phyloP scores from a whole-genome alignment of 192 early-diverging fungal genomes.

The Backusella mclennaniae region DNA sequence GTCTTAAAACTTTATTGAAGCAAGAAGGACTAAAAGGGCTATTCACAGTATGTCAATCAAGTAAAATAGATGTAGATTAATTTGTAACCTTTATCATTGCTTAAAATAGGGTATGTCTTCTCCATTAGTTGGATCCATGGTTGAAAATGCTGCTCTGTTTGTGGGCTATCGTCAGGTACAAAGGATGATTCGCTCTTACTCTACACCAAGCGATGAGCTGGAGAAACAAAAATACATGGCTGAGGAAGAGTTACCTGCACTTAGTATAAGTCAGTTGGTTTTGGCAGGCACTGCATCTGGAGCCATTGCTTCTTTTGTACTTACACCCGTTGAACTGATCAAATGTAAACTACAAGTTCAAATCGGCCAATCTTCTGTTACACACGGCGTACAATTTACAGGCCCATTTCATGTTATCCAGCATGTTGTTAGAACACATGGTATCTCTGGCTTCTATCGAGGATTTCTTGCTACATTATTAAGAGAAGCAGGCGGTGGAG shows the following conservation, averaged over 20 bases:
- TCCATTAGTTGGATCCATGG: conserved; percentile 90
- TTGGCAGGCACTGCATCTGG: conserved; percentile 85
- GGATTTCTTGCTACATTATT: conserved; percentile 84
- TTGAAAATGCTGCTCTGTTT: conserved; percentile 92
- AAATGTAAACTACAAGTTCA: conserved; percentile 98
- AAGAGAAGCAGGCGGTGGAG: conserved; percentile 89
- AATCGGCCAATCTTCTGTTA: conserved; percentile 40
- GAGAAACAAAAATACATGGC: not conserved
- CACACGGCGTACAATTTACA: conserved; percentile 25
- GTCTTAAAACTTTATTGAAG: conserved; percentile 69
- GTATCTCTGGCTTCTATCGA: conserved; percentile 67
- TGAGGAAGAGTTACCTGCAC: conserved; percentile 37
- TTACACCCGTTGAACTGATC: conserved; percentile 95
- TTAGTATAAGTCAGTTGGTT: conserved; percentile 69
- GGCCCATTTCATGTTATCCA: conserved; percentile 54
- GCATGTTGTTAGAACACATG: conserved; percentile 44
- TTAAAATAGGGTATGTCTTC: conserved; percentile 77
- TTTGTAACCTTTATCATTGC: not conserved
- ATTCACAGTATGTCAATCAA: conserved; percentile 69
- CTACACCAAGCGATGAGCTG: conserved; percentile 14
- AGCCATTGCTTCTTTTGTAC: conserved; percentile 79
- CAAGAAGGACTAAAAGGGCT: conserved; percentile 83
- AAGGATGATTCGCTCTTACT: conserved; percentile 56
- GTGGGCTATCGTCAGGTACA: conserved; percentile 87
- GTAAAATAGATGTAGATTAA: not conserved